Percentiles rank a stretch among this genome's conserved stretches.
These are phyloP conservation scores for Pouteria glomerata DNA, from an alignment of 148 eudicot species.

Conservation along the genomic window DNA sequence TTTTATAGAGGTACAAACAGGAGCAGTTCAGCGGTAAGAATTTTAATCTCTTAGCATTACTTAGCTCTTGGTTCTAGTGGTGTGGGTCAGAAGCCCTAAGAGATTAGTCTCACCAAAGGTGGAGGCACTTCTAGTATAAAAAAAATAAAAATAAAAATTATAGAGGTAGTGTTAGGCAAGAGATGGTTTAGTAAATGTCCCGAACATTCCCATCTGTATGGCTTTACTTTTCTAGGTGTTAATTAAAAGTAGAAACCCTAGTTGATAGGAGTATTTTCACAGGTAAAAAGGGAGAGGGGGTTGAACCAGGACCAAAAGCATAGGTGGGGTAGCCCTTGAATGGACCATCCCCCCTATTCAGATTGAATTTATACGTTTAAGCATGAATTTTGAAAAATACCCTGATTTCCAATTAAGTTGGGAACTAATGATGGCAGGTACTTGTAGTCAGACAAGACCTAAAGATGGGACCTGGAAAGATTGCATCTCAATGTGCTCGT, in stretches of 20 bases:
- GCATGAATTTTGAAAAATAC: neutral
- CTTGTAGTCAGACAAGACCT: constrained; percentile 94
- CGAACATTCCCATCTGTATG: too few species aligned
- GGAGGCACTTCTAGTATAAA: too few species aligned
- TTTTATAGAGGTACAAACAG: neutral
- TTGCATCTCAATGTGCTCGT: constrained; percentile 99
- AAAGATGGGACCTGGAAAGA: constrained; percentile 87
- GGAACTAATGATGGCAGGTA: constrained; percentile 42
- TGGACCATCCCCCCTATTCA: too few species aligned
- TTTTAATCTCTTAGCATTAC: neutral
- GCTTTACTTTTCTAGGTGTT: neutral
- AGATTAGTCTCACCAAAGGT: too few species aligned
- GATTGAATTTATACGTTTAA: neutral
- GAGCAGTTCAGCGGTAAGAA: neutral
- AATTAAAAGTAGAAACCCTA: neutral
- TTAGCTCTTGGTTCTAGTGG: too few species aligned
- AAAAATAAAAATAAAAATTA: too few species aligned
- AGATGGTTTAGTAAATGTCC: too few species aligned
- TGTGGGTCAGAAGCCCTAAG: too few species aligned
- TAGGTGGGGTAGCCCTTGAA: neutral
- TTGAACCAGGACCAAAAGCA: too few species aligned
- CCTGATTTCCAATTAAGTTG: neutral
- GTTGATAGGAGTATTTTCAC: neutral
- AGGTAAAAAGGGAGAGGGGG: too few species aligned
- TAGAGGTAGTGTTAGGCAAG: too few species aligned